phyloP scores from a whole-genome alignment of 2,329 filamentous ascomycete species.

The Trichoderma afroharzianum region DNA sequence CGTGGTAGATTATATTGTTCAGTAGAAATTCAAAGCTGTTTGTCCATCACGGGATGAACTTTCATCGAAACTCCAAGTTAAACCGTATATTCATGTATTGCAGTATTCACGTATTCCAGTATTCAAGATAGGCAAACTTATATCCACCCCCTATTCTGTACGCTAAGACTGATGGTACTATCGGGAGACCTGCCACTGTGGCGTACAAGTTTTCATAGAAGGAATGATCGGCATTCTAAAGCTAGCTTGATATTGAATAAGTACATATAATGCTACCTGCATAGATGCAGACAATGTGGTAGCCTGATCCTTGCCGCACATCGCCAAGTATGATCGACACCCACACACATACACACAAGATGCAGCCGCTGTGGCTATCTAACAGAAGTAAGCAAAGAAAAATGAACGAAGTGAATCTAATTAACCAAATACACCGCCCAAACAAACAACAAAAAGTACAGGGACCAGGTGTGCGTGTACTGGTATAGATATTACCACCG shows the following conservation, averaged over 20 bases:
- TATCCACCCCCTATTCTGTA: neutral
- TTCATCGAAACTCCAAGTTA: neutral
- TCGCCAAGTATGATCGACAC: neutral
- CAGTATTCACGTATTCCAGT: neutral
- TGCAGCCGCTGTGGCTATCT: neutral
- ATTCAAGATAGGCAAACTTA: neutral
- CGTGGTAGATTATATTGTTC: neutral
- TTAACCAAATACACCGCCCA: neutral
- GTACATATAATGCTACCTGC: neutral
- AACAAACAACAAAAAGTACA: neutral
- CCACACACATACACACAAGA: neutral
- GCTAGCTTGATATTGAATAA: neutral
- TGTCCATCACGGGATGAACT: neutral
- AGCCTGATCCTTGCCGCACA: neutral
- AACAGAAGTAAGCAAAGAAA: neutral
- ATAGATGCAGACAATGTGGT: neutral
- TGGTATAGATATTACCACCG: neutral
- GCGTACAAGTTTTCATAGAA: neutral
- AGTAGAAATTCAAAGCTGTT: neutral
- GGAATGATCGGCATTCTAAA: neutral
- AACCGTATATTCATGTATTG: neutral
- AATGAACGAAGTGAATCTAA: neutral
- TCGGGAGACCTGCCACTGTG: neutral
- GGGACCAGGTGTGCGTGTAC: neutral
- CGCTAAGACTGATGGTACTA: neutral